phyloP scores from a whole-genome alignment of 345 rosid species.

The Noccaea bulbosa region DNA sequence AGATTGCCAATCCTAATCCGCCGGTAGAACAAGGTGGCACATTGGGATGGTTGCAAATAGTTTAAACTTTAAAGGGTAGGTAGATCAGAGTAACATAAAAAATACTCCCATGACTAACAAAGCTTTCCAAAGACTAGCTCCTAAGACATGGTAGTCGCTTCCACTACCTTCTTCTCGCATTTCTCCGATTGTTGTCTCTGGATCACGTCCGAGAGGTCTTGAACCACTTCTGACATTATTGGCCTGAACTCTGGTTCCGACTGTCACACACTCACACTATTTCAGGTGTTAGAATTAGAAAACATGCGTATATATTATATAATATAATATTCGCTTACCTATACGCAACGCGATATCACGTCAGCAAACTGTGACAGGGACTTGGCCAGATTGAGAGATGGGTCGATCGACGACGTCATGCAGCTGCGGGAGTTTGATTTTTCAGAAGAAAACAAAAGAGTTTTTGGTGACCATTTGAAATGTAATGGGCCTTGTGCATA shows the following conservation, averaged over 20 bases:
- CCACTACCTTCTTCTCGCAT: neutral
- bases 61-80: too few relatives aligned
- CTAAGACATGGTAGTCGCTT: too few relatives aligned
- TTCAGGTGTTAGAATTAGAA: neutral
- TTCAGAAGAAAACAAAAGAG: too few relatives aligned
- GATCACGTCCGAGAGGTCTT: neutral
- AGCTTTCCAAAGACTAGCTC: too few relatives aligned
- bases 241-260: conserved; percentile 5
- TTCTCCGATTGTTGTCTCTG: neutral
- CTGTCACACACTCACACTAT: neutral
- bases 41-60: too few relatives aligned
- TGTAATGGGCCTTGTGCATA: neutral
- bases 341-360: conserved; percentile 1
- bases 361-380: neutral
- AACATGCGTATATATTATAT: neutral
- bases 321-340: neutral
- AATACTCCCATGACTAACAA: too few relatives aligned
- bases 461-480: too few relatives aligned
- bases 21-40: too few relatives aligned
- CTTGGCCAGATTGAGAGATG: neutral
- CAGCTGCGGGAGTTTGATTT: neutral
- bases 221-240: neutral
- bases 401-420: neutral
- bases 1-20: too few relatives aligned
- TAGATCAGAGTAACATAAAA: too few relatives aligned